A percentile compares a stretch with the other conserved stretches of the same genome.
These are phyloP conservation scores for Podaxis sp. DNA, from an alignment of 768 basidiomycete species.

Conservation along the genomic window DNA sequence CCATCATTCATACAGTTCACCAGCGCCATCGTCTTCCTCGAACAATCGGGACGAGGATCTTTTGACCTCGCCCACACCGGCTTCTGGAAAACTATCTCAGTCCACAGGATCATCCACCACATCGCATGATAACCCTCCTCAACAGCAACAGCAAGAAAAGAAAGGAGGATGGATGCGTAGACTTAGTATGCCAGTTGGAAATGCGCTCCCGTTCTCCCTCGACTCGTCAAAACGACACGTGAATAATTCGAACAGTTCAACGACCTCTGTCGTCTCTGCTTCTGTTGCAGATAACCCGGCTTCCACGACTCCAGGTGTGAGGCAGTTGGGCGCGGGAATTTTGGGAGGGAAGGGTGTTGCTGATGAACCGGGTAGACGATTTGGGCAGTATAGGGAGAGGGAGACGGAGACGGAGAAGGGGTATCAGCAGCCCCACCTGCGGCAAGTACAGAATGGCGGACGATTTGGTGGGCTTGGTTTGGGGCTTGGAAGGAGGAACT, in stretches of 20 bases:
- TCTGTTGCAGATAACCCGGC: neutral
- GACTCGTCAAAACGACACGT: constrained; percentile 42
- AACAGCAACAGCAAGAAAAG: constrained; percentile 2
- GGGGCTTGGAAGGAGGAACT: constrained; percentile 29
- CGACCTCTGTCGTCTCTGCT: constrained; percentile 20
- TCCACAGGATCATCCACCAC: constrained; percentile 15
- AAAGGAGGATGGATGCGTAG: constrained; percentile 69
- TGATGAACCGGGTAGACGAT: neutral
- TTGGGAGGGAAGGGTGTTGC: constrained; percentile 24
- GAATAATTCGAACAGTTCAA: constrained; percentile 23
- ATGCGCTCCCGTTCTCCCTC: constrained; percentile 45
- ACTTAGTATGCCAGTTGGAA: constrained; percentile 68
- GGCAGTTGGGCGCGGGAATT: constrained; percentile 9
- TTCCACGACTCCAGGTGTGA: constrained; percentile 9
- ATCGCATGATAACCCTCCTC: constrained; percentile 40
- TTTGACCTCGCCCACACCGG: constrained; percentile 20
- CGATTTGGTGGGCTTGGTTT: constrained; percentile 25
- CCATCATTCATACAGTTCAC: constrained; percentile 66
- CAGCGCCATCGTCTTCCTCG: constrained; percentile 51
- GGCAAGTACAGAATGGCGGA: constrained; percentile 44
- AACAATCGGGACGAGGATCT: constrained; percentile 40
- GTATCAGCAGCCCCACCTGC: constrained; percentile 1
- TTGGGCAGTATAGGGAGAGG: neutral
- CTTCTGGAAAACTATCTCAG: constrained; percentile 30
- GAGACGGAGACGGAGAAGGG: constrained; percentile 7